A percentile compares a stretch with the other conserved stretches of the same genome.
phyloP scores from a whole-genome alignment of 768 basidiomycete genomes.

The Panaeolus papilionaceus region DNA sequence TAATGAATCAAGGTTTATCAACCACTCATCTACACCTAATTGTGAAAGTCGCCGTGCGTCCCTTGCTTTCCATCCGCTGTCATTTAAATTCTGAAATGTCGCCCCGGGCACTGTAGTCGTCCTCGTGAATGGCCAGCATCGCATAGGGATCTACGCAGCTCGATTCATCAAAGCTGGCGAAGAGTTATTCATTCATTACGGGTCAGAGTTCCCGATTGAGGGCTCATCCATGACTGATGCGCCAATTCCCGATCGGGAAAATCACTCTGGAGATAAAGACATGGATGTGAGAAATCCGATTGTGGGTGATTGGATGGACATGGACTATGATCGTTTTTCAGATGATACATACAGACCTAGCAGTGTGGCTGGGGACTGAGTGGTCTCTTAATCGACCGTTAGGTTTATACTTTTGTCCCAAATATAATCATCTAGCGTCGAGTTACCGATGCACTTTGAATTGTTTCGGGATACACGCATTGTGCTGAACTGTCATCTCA shows the following conservation, averaged over 20 bases:
- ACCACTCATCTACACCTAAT: conserved; percentile 55
- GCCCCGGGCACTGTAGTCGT: conserved; percentile 40
- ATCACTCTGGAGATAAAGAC: neutral
- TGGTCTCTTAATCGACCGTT: neutral
- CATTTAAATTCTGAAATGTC: conserved; percentile 1
- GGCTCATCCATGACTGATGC: neutral
- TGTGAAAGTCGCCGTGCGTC: conserved; percentile 51
- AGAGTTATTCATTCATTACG: conserved; percentile 67
- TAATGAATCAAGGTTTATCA: conserved; percentile 73
- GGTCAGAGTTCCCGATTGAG: conserved; percentile 49
- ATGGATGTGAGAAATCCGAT: neutral
- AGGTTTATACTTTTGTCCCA: neutral
- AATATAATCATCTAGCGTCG: too few species aligned
- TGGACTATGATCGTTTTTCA: neutral
- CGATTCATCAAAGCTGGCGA: conserved; percentile 45
- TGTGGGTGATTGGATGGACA: neutral
- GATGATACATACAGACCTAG: neutral
- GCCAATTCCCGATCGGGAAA: neutral
- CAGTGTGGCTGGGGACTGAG: neutral
- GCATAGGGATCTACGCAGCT: conserved; percentile 67
- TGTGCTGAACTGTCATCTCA: too few species aligned
- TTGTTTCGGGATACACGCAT: neutral
- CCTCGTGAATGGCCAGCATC: conserved; percentile 69
- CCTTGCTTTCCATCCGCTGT: neutral
- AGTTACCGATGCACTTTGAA: neutral